Conservation (phyloP, 2,329 filamentous ascomycete genomes). For the Trichoderma hamatum region DNA sequence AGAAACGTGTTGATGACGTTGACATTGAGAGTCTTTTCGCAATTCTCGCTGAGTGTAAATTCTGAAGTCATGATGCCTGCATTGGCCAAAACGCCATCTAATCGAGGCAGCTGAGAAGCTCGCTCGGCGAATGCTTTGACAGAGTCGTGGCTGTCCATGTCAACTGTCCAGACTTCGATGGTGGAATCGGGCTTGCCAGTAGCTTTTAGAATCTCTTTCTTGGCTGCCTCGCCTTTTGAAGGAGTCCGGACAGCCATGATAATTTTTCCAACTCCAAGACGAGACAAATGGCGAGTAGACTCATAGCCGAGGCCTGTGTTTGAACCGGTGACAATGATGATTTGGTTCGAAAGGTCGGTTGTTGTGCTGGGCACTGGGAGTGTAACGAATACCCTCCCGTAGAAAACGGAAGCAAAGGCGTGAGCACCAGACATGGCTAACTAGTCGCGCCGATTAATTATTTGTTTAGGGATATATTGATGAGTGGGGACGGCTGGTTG, state of each 20-base stretch:
- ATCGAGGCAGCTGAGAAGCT: constrained; percentile 12
- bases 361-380: background rate
- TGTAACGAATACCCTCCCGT: background rate
- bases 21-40: constrained; percentile 22
- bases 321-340: constrained; percentile 45
- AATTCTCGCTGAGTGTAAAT: background rate
- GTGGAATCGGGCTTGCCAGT: constrained; percentile 25
- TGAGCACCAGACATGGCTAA: background rate
- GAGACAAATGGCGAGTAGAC: constrained; percentile 44
- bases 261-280: constrained; percentile 42
- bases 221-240: constrained; percentile 44
- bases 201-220: constrained; percentile 36
- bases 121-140: constrained; percentile 22
- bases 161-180: constrained; percentile 29
- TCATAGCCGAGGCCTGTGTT: constrained; percentile 45
- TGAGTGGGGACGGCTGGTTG: background rate
- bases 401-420: background rate
- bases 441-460: rapidly evolving
- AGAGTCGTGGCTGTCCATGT: constrained; percentile 26
- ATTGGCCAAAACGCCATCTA: constrained; percentile 26
- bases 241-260: constrained; percentile 44
- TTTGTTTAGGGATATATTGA: background rate
- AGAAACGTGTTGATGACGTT: constrained; percentile 27
- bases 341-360: background rate
- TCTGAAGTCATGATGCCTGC: constrained; percentile 9